Evolutionary conservation across 768 basidiomycete species (phyloP).

Genomic region (Rhodotorula paludigena): DNA sequence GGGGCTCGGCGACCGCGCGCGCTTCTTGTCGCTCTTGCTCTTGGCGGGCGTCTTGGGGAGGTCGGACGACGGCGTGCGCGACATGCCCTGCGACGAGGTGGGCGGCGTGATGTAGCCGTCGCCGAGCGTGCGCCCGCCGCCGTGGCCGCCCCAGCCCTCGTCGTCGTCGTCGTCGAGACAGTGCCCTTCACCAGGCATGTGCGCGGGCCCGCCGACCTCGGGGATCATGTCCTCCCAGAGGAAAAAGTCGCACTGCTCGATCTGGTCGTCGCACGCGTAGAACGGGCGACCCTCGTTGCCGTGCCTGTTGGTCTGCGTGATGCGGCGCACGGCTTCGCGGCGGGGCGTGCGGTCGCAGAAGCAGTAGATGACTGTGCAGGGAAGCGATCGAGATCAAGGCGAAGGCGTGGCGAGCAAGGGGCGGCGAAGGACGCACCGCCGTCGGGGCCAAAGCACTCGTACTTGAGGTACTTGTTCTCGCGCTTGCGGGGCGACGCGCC

Average conservation of each 20-base stretch:
- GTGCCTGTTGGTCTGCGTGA: slow-evolving; percentile 2
- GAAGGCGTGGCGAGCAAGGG: background rate
- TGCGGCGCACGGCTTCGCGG: background rate
- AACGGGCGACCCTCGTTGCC: slow-evolving; percentile 9
- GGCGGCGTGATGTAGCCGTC: background rate
- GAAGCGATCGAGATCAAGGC: no score
- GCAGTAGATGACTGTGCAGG: slow-evolving; percentile 2
- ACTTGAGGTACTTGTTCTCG: slow-evolving; percentile 7
- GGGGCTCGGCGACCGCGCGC: background rate
- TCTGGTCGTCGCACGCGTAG: background rate
- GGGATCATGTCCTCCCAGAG: background rate
- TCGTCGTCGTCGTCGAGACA: background rate
- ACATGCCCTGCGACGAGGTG: background rate
- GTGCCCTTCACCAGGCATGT: background rate
- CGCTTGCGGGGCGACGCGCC: background rate
- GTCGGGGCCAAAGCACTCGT: slow-evolving; percentile 4
- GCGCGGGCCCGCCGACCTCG: background rate
- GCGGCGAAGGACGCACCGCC: slow-evolving; percentile 4
- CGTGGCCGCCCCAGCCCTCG: background rate
- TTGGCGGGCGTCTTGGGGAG: background rate
- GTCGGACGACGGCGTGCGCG: background rate
- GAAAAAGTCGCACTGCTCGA: slow-evolving; percentile 3
- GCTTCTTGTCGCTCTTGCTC: background rate
- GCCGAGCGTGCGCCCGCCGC: background rate
- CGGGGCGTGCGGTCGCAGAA: slow-evolving; percentile 25